These are phyloP conservation scores for Xylaria acuta DNA, from an alignment of 495 filamentous ascomycete species.

Conservation along the genomic window DNA sequence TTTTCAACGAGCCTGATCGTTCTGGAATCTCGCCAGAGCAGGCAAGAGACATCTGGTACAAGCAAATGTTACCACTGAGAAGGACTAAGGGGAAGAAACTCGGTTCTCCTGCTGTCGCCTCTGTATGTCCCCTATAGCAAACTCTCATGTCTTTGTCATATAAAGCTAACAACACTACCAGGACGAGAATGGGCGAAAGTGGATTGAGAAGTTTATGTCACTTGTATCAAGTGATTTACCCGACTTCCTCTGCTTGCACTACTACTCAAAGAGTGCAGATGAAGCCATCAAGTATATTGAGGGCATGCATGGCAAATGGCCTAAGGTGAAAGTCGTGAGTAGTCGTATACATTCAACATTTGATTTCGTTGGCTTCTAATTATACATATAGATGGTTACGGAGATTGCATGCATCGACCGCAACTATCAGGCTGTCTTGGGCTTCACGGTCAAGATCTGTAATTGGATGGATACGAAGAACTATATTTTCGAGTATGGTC, in stretches of 20 bases:
- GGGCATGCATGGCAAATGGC: slow-evolving; percentile 45
- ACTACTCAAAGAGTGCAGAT: slow-evolving; percentile 50
- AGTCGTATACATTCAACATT: background rate
- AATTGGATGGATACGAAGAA: slow-evolving; percentile 53
- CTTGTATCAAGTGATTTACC: slow-evolving; percentile 42
- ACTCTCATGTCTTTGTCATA: background rate
- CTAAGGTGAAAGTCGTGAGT: slow-evolving; percentile 37
- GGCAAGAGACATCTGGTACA: slow-evolving; percentile 49
- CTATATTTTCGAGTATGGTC: slow-evolving; percentile 54
- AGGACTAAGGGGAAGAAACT: slow-evolving; percentile 50
- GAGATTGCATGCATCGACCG: slow-evolving; percentile 55
- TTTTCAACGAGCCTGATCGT: slow-evolving; percentile 57
- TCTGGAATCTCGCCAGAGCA: slow-evolving; percentile 46
- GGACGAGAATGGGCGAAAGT: slow-evolving; percentile 45
- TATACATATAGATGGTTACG: slow-evolving; percentile 43
- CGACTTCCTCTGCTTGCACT: slow-evolving; percentile 55
- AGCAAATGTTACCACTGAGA: slow-evolving; percentile 48
- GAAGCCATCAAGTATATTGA: slow-evolving; percentile 40
- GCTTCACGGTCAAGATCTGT: slow-evolving; percentile 50
- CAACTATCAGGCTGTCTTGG: slow-evolving; percentile 42
- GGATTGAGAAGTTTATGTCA: slow-evolving; percentile 55
- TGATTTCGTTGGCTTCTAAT: background rate
- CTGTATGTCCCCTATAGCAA: slow-evolving; percentile 26
- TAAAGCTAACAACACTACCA: slow-evolving; percentile 26
- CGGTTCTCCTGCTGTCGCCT: slow-evolving; percentile 39